phyloP scores from a whole-genome alignment of 805 yeast species.

The Candida awuae region DNA sequence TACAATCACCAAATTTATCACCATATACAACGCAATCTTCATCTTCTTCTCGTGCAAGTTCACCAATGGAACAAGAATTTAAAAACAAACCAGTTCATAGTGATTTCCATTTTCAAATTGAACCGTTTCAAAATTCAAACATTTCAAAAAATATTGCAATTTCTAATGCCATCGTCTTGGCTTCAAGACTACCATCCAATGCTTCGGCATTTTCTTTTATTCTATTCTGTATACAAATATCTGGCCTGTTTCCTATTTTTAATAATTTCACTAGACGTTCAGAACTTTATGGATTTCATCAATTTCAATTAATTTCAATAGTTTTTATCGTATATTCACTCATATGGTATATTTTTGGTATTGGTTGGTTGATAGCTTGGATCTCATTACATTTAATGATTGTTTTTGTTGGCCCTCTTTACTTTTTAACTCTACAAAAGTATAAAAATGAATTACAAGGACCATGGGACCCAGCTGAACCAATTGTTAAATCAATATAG shows the following conservation, averaged over 20 bases:
- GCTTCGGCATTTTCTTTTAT: slow-evolving; percentile 78
- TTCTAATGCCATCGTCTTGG: slow-evolving; percentile 80
- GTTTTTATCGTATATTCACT: slow-evolving; percentile 27
- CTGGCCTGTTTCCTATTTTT: slow-evolving; percentile 66
- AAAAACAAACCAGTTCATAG: too few species aligned
- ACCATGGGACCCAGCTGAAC: slow-evolving; percentile 89
- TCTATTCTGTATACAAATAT: slow-evolving; percentile 59
- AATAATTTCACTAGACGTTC: slow-evolving; percentile 49
- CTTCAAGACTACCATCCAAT: slow-evolving; percentile 75
- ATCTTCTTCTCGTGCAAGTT: slow-evolving; percentile 1
- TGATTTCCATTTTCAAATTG: slow-evolving; percentile 2
- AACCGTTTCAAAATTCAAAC: slow-evolving; percentile 33
- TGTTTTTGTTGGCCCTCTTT: slow-evolving; percentile 53
- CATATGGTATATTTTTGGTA: slow-evolving; percentile 33
- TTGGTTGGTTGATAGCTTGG: slow-evolving; percentile 42
- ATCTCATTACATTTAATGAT: slow-evolving; percentile 38
- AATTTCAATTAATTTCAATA: slow-evolving; percentile 27
- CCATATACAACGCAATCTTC: neutral
- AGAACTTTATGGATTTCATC: slow-evolving; percentile 26
- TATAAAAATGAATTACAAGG: slow-evolving; percentile 84
- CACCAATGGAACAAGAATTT: slow-evolving; percentile 1
- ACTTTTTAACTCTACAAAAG: slow-evolving; percentile 63
- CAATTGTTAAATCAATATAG: slow-evolving; percentile 38
- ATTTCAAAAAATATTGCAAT: slow-evolving; percentile 76
- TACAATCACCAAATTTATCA: neutral